Percentiles rank a stretch among this genome's conserved stretches.
Conservation (phyloP, 257 asterid genomes). For the Dorcoceras hygrometricum region DNA sequence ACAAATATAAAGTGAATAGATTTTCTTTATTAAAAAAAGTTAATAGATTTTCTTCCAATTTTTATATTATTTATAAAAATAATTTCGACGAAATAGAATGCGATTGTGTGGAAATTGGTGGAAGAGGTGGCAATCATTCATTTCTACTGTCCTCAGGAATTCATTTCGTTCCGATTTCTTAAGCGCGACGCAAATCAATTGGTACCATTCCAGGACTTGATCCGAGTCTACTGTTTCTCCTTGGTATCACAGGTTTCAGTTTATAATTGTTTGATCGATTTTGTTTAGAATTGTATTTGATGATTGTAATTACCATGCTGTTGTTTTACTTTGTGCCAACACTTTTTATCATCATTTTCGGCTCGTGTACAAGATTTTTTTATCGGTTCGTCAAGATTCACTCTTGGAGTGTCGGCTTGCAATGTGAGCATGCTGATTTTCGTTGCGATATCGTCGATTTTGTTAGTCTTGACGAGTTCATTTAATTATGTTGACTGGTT, state of each 20-base stretch:
- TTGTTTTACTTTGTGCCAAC: slow-evolving; percentile 7
- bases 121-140: background rate
- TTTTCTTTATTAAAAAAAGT: too few species aligned
- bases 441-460: background rate
- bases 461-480: background rate
- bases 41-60: too few species aligned
- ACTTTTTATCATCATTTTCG: slow-evolving; percentile 8
- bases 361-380: slow-evolving; percentile 12
- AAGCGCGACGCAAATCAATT: slow-evolving; percentile 30
- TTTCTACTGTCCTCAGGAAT: background rate
- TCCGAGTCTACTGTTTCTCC: slow-evolving; percentile 10
- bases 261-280: background rate
- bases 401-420: slow-evolving; percentile 7
- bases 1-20: too few species aligned
- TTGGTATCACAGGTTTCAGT: slow-evolving; percentile 22
- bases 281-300: background rate
- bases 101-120: background rate
- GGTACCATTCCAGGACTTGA: background rate
- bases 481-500: slow-evolving; percentile 7
- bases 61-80: too few species aligned
- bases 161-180: slow-evolving; percentile 17
- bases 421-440: background rate
- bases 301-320: background rate
- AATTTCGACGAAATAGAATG: too few species aligned
- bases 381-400: background rate